These are phyloP conservation scores for Tylopilus felleus DNA, from an alignment of 768 basidiomycete species.

Conservation along the genomic window DNA sequence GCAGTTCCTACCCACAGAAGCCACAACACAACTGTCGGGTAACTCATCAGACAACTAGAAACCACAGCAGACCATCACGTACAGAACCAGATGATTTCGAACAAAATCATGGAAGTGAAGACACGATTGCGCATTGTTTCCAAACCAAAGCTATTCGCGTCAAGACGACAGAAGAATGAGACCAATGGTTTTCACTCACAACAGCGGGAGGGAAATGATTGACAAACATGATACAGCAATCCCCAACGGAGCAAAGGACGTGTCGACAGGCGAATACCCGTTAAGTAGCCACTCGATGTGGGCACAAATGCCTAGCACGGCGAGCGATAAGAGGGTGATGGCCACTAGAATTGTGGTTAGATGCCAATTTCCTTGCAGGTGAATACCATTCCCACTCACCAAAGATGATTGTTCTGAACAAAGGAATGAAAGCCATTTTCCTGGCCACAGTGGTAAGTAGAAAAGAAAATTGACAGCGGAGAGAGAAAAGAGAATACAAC, in stretches of 20 bases:
- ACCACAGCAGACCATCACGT: neutral
- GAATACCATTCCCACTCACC: conserved; percentile 14
- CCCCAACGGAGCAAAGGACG: conserved; percentile 18
- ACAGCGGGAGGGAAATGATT: conserved; percentile 20
- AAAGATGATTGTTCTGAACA: conserved; percentile 20
- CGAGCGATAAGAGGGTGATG: conserved; percentile 14
- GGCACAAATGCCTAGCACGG: conserved; percentile 22
- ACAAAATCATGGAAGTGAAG: conserved; percentile 23
- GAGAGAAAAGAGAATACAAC: neutral
- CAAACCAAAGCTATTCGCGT: conserved; percentile 17
- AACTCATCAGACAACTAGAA: neutral
- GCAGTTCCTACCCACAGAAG: conserved; percentile 19
- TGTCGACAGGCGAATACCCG: neutral
- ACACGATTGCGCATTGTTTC: conserved; percentile 2
- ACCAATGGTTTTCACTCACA: conserved; percentile 13
- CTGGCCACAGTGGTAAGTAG: neutral
- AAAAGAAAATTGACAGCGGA: neutral
- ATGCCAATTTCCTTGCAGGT: neutral
- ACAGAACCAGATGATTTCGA: conserved; percentile 29
- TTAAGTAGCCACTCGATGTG: conserved; percentile 11
- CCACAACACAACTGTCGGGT: conserved; percentile 20
- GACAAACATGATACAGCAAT: conserved; percentile 15
- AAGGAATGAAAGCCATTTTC: conserved; percentile 25
- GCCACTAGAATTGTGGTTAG: conserved; percentile 10
- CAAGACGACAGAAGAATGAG: neutral